Percentiles rank a stretch among this genome's conserved stretches.
Conservation (phyloP, 1,284 basidiomycete species). For the Wallemia ichthyophaga region DNA sequence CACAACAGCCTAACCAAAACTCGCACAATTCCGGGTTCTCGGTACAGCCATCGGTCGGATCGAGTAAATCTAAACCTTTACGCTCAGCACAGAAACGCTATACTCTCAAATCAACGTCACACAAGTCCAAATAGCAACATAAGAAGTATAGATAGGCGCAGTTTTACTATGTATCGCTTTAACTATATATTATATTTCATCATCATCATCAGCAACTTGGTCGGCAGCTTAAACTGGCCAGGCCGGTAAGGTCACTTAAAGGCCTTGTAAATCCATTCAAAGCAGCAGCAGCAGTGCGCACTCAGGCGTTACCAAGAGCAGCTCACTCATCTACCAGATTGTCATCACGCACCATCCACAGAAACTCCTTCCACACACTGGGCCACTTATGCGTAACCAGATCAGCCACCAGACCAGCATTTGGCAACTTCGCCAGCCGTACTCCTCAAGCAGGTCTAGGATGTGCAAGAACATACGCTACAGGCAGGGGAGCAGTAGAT, state of each 20-base stretch:
- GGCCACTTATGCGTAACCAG: background rate
- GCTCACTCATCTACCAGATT: background rate
- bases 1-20: too few relatives aligned
- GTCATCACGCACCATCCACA: background rate
- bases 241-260: background rate
- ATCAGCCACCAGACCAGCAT: background rate
- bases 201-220: background rate
- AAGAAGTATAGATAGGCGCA: too few relatives aligned
- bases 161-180: too few relatives aligned
- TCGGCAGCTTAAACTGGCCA: background rate
- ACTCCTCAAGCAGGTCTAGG: background rate
- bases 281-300: background rate
- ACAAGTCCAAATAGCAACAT: too few relatives aligned
- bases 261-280: background rate
- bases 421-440: background rate
- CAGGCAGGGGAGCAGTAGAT: background rate
- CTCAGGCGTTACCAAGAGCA: background rate
- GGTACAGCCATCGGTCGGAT: too few relatives aligned
- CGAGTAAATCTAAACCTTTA: too few relatives aligned
- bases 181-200: too few relatives aligned
- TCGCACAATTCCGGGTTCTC: too few relatives aligned
- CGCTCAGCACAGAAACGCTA: too few relatives aligned
- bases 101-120: too few relatives aligned
- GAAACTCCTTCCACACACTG: background rate
- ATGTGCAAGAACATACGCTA: background rate